Evolutionary conservation across 2,329 filamentous ascomycete genomes (phyloP).

Genomic region (Colletotrichum lini): DNA sequence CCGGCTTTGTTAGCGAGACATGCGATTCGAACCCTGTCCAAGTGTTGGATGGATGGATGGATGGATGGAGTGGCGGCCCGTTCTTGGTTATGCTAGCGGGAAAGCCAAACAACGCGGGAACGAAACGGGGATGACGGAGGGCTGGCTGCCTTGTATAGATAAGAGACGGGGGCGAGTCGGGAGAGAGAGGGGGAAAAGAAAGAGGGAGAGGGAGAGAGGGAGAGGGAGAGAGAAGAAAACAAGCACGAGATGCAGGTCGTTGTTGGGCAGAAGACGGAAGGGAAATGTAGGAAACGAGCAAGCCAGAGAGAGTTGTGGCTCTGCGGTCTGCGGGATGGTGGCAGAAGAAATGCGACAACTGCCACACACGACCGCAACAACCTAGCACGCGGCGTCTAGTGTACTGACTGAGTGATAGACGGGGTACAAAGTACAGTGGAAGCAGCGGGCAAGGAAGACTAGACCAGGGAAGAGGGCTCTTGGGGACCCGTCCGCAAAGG

Average conservation of each 20-base stretch:
- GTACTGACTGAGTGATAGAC: too few species aligned
- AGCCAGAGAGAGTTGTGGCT: slow-evolving; percentile 21
- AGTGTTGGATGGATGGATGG: background rate
- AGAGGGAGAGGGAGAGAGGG: too few species aligned
- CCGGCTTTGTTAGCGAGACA: slow-evolving; percentile 32
- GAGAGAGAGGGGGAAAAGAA: too few species aligned
- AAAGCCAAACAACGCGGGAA: slow-evolving; percentile 8
- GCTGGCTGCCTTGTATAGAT: background rate
- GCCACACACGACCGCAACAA: background rate
- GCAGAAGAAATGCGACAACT: slow-evolving; percentile 30
- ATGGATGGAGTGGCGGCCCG: too few species aligned
- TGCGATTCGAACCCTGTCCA: slow-evolving; percentile 9
- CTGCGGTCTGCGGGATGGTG: slow-evolving; percentile 21
- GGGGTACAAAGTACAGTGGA: slow-evolving; percentile 41
- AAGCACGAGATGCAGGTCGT: slow-evolving; percentile 8
- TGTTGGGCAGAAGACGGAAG: slow-evolving; percentile 22
- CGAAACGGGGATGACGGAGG: background rate
- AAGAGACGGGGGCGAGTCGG: too few species aligned
- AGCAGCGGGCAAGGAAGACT: slow-evolving; percentile 43
- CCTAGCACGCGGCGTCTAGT: slow-evolving; percentile 23
- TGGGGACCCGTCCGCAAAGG: slow-evolving; percentile 10
- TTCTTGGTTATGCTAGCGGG: background rate
- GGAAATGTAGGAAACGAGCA: slow-evolving; percentile 29
- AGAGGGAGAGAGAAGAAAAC: slow-evolving; percentile 5
- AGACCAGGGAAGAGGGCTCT: slow-evolving; percentile 37